A percentile compares a stretch with the other conserved stretches of the same genome.
phyloP scores from a whole-genome alignment of 768 basidiomycete genomes.

The Russula sp. region DNA sequence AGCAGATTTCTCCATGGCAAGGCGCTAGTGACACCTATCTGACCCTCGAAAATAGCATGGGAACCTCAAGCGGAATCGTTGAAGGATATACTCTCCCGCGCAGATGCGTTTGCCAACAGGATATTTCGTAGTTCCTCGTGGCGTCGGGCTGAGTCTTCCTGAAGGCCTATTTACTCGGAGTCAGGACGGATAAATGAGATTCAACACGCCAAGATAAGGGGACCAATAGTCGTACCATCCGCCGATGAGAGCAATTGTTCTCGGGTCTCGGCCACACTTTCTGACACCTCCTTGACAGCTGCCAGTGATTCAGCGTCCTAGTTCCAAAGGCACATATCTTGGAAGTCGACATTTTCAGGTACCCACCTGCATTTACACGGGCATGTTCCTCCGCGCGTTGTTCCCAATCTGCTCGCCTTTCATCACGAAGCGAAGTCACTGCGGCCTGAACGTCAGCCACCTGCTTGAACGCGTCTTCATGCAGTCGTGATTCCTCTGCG shows the following conservation, averaged over 20 bases:
- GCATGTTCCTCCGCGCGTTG: constrained; percentile 6
- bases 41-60: background rate
- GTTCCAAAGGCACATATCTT: background rate
- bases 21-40: background rate
- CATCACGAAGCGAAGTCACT: constrained; percentile 10
- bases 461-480: constrained; percentile 8
- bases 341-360: background rate
- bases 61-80: background rate
- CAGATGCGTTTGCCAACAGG: constrained; percentile 24
- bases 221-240: constrained; percentile 1
- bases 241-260: constrained; percentile 5
- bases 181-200: background rate
- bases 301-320: background rate
- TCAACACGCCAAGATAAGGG: background rate
- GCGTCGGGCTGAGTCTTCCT: constrained; percentile 19
- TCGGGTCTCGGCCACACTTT: constrained; percentile 7
- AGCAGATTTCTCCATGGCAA: too few relatives aligned
- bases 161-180: constrained; percentile 10
- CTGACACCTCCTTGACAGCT: constrained; percentile 5
- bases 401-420: constrained; percentile 4
- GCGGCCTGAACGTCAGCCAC: constrained; percentile 11
- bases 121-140: constrained; percentile 20
- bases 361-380: constrained; percentile 12
- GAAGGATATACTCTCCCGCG: constrained; percentile 22
- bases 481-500: constrained; percentile 3